Evolutionary conservation across 2,329 filamentous ascomycete genomes (phyloP).

Genomic region (Pseudogymnoascus sp.): DNA sequence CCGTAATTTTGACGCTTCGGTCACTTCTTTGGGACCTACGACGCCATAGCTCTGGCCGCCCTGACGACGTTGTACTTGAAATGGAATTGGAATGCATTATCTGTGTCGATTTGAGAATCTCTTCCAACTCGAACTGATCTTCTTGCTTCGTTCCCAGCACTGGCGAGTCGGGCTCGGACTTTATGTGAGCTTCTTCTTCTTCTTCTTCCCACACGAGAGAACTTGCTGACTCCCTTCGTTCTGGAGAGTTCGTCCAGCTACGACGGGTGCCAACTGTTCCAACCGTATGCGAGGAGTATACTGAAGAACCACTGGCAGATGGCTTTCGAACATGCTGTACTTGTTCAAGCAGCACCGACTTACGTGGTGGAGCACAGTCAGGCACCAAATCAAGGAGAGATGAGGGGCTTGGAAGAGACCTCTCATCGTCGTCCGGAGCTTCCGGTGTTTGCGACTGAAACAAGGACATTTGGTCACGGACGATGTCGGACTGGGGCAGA

Average conservation of each 20-base stretch:
- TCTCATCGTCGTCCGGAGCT: neutral
- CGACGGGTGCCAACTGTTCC: neutral
- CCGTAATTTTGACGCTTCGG: conserved; percentile 21
- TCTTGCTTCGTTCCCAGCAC: conserved; percentile 1
- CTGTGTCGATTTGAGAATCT: conserved; percentile 2
- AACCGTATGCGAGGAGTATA: neutral
- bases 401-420: neutral
- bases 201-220: conserved; percentile 1
- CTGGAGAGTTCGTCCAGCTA: conserved; percentile 6
- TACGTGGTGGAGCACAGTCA: conserved; percentile 4
- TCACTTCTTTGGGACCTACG: conserved; percentile 24
- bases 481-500: neutral
- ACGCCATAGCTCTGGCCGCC: conserved; percentile 25
- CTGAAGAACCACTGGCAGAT: neutral
- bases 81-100: conserved; percentile 8
- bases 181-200: neutral
- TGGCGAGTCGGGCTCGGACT: neutral
- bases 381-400: neutral
- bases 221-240: neutral
- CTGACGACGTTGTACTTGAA: conserved; percentile 2
- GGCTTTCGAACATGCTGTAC: neutral
- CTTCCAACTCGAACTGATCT: conserved; percentile 1
- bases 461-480: conserved; percentile 5
- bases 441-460: conserved; percentile 7
- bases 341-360: neutral